Base-by-base conservation (phyloP, 805 yeast species). In the Candida glaebosa region DNA sequence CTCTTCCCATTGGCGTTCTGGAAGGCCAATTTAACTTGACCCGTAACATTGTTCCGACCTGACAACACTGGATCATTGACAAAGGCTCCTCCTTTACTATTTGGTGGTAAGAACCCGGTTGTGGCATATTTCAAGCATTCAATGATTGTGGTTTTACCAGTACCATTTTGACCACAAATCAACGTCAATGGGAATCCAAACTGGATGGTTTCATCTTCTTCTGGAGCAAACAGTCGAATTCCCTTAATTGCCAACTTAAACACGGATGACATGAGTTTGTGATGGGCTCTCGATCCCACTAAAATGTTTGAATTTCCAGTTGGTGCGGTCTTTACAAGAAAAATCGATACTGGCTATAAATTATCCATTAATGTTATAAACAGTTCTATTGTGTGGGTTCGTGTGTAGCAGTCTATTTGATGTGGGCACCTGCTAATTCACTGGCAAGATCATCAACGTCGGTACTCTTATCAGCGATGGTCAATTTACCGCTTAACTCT, bases 91-190 rank as follows among this genome's bases (percentile, higher is more conserved):
- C 96, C 96, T 58, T 87, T 89, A 34, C 90, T 81, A 55, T 91
- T 90, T 0, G 99, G 99, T 1, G 99, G 99, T 44, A 90, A 67
- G 55, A 85, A 93, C 7, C 98, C 98, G 0, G 99, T 91, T 8
- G 99, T 88, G 16, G 95, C 91, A 61, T 89, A 93, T 57, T 89
- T 79, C 45, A 93, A 70, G 58, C 97, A 89, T 61, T 93, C 99
- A 47, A 93, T 95, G 43, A 93, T 82, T 1, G 98, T 90, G 0
- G 98, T 93, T 59, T 93, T 91, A 8, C 99, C 99, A 20, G 96
- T 84, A 24, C 99, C 98, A 63, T 93, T 93, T 39, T 85, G 85
- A 0, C 99, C 99, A 20, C 95, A 96, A 40, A 93, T 91, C 37
- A 93, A 71, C 0, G 99, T 93, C 56, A 93, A 66, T 0, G 99